Percentiles rank a stretch among this genome's conserved stretches.
Evolutionary conservation across 2,329 filamentous ascomycete genomes (phyloP).

Genomic region (Nigrograna mackinnonii): DNA sequence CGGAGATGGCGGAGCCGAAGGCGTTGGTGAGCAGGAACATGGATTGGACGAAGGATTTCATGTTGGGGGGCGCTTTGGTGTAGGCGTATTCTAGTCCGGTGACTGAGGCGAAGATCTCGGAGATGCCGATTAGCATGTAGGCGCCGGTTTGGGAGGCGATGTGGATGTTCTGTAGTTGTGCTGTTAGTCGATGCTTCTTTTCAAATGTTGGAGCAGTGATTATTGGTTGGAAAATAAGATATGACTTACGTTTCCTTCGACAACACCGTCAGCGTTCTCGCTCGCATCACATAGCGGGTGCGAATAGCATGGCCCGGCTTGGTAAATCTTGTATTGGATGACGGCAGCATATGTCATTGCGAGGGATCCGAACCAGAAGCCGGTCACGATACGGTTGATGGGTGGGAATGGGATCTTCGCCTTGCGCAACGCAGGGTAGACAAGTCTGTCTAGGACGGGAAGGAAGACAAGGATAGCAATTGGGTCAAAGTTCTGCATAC

Average conservation of each 20-base stretch:
- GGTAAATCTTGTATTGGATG: constrained; percentile 62
- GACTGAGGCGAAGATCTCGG: constrained; percentile 53
- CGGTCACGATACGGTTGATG: constrained; percentile 58
- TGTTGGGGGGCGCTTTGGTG: constrained; percentile 51
- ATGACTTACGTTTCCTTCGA: too few species aligned
- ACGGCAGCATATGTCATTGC: constrained; percentile 60
- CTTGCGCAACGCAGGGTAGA: constrained; percentile 49
- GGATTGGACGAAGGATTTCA: constrained; percentile 55
- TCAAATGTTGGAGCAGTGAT: too few species aligned
- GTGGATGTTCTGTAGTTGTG: constrained; percentile 38
- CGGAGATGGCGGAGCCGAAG: constrained; percentile 63
- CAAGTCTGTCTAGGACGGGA: constrained; percentile 46
- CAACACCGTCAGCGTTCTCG: constrained; percentile 25
- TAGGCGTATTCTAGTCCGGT: constrained; percentile 54
- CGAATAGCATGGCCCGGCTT: constrained; percentile 56
- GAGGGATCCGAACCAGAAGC: constrained; percentile 56
- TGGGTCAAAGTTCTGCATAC: constrained; percentile 54
- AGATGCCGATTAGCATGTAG: constrained; percentile 52
- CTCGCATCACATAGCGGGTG: constrained; percentile 38
- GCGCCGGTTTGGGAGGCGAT: constrained; percentile 51
- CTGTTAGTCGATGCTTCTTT: too few species aligned
- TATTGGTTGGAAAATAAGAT: too few species aligned
- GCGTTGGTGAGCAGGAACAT: constrained; percentile 65
- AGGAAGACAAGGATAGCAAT: constrained; percentile 53
- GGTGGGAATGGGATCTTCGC: constrained; percentile 49